Conservation (phyloP, 768 basidiomycete genomes). For the Tylopilus sp. region DNA sequence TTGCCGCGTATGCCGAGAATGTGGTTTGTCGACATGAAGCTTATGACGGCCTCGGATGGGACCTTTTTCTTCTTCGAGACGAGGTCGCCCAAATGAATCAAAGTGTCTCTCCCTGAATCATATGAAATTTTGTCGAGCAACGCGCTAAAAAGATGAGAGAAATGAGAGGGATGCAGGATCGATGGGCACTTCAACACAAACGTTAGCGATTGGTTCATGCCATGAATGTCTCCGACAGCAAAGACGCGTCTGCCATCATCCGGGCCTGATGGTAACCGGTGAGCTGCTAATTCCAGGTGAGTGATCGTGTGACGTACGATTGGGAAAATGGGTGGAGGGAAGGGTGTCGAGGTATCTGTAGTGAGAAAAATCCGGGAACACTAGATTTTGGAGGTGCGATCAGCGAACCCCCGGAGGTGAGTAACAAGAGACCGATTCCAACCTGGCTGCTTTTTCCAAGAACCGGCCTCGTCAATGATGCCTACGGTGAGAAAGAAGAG, state of each 20-base stretch:
- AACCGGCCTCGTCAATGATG: conserved; percentile 16
- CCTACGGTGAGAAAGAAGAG: conserved; percentile 41
- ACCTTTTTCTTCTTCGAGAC: conserved; percentile 56
- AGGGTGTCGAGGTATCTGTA: conserved; percentile 45
- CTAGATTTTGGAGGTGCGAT: neutral
- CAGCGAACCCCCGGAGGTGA: neutral
- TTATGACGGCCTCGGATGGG: conserved; percentile 60
- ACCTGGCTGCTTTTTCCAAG: conserved; percentile 19
- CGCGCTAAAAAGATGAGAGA: conserved; percentile 37
- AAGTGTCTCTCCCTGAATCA: conserved; percentile 53
- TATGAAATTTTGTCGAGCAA: conserved; percentile 65
- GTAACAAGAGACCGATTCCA: neutral
- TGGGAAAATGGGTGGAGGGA: conserved; percentile 47
- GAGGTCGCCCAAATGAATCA: conserved; percentile 85
- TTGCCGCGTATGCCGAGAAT: conserved; percentile 88
- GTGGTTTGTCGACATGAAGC: conserved; percentile 59
- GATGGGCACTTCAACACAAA: conserved; percentile 34
- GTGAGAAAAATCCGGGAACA: conserved; percentile 52
- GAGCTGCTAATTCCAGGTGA: neutral
- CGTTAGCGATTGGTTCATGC: conserved; percentile 68
- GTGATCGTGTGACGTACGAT: conserved; percentile 36
- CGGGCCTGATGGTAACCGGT: conserved; percentile 40
- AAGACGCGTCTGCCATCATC: conserved; percentile 55
- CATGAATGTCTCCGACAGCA: conserved; percentile 87
- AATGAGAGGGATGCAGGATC: neutral